Conservation (phyloP, 2,329 filamentous ascomycete genomes). For the Venturia aucupariae region DNA sequence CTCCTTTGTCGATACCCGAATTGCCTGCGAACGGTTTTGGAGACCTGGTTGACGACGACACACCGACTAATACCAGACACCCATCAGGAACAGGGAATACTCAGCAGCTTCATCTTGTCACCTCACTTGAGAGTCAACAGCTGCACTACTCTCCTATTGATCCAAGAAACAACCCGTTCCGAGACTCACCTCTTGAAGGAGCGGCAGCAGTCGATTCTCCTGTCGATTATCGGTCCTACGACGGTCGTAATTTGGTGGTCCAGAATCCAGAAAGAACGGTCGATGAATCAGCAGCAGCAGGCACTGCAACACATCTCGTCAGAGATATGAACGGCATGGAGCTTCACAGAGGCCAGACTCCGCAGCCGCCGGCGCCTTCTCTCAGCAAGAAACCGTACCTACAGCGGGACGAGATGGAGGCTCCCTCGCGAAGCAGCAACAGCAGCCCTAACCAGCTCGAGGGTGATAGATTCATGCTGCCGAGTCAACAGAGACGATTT, state of each 20-base stretch:
- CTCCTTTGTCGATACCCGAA: conserved; percentile 12
- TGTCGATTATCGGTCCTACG: conserved; percentile 5
- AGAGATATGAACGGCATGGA: neutral
- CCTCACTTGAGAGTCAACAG: neutral
- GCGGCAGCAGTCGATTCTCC: neutral
- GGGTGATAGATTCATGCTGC: conserved; percentile 6
- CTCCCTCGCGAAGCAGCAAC: neutral
- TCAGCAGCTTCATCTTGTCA: conserved; percentile 9
- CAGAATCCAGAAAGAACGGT: conserved; percentile 1
- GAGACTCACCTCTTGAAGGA: neutral
- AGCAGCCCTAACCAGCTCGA: neutral
- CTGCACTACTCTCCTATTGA: conserved; percentile 12
- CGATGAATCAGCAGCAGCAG: neutral
- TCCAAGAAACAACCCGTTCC: conserved; percentile 11
- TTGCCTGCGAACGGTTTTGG: conserved; percentile 8
- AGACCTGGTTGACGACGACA: neutral
- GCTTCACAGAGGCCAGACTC: neutral
- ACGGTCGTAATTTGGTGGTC: neutral
- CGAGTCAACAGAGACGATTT: conserved; percentile 8
- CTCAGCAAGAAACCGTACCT: conserved; percentile 12
- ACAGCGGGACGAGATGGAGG: neutral
- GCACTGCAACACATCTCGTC: conserved; percentile 1
- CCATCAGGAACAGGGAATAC: neutral
- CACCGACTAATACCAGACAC: conserved; percentile 4
- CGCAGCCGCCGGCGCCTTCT: neutral